Base-by-base conservation (phyloP, 306 rosid species). In the Medicago ruthenica region DNA sequence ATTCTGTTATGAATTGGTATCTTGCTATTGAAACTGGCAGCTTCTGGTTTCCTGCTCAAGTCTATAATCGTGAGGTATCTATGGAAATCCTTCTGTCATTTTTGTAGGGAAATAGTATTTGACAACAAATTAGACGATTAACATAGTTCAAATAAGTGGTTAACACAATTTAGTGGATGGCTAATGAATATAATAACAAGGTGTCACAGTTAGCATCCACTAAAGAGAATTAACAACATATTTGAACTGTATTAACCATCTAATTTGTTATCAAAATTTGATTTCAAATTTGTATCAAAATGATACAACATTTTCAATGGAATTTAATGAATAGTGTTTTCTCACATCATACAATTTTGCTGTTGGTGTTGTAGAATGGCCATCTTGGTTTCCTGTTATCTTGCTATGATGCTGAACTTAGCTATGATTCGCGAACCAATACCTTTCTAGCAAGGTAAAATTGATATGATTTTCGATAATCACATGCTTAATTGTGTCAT, bases 51-150 rank as follows among this genome's bases (percentile, higher is more conserved):
- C 97, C 97, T 22, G 97, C 93, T 69, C 98, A 95, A 70, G 93
- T 95, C 81, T 95, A 92, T 76, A 95, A 95, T 84, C 95, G 97
- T 1, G 97, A 95, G 98, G 96, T 91, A 86, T 68, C 45, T 36
- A 20, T 8, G 63, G 22, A 1, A 10, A 59, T 2, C 67, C 64
- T 65, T 65, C 73, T 6, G 48, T 45, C 34, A 4, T 57, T 59
- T 3, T 59, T 65, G 27, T 55, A n/a, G 5, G 22, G 21, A 73
- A 54, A 54, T 37, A 34, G 20, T 65, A 54, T 18, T 18, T 40
- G 45, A 41, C 45, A 41, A 9, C 45, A 41, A 41, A 40, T 40
- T 41, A 41, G 45, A 41, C 3, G 45, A 11, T 18, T 0, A 3
- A 54, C 8, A 0, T 53, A 16, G 11, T 54, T 54, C 12, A 54